Evolutionary conservation across 2,329 filamentous ascomycete species (phyloP).

Genomic region (Colletotrichum spinosum): DNA sequence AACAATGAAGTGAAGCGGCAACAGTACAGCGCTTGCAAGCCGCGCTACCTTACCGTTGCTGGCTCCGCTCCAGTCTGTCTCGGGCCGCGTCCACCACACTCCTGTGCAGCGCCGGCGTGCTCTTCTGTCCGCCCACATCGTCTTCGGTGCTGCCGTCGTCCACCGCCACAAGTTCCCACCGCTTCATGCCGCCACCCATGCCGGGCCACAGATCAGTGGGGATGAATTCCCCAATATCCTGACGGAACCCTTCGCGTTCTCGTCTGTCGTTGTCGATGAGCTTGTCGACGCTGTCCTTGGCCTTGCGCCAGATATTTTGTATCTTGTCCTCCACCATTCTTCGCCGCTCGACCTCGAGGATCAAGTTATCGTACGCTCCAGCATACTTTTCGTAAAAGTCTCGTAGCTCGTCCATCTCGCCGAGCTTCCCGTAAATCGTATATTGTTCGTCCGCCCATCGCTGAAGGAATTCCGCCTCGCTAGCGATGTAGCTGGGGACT

Average conservation of each 20-base stretch:
- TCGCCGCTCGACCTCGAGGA: conserved; percentile 85
- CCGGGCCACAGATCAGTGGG: conserved; percentile 90
- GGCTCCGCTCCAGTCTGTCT: conserved; percentile 39
- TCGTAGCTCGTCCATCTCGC: conserved; percentile 81
- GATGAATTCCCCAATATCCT: conserved; percentile 86
- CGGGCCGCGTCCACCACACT: conserved; percentile 45
- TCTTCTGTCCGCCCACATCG: conserved; percentile 29
- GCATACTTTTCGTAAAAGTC: conserved; percentile 91
- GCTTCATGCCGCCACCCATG: conserved; percentile 69
- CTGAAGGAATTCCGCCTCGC: conserved; percentile 71
- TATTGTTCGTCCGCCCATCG: conserved; percentile 82
- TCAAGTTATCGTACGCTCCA: conserved; percentile 83
- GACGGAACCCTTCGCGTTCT: conserved; percentile 81
- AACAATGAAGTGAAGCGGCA: not conserved
- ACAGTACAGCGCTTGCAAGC: not conserved
- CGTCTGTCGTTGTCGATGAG: conserved; percentile 78
- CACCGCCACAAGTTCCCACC: conserved; percentile 61
- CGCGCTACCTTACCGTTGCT: conserved; percentile 22
- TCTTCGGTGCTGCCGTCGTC: conserved; percentile 43
- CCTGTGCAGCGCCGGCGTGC: conserved; percentile 45
- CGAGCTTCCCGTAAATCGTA: conserved; percentile 74
- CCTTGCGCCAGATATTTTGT: conserved; percentile 79
- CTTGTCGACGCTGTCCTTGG: conserved; percentile 80
- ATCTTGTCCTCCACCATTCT: conserved; percentile 80
- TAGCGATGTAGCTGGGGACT: conserved; percentile 73